phyloP scores from a whole-genome alignment of 176 grass and related monocot species.

The Miscanthus lutarioriparius region DNA sequence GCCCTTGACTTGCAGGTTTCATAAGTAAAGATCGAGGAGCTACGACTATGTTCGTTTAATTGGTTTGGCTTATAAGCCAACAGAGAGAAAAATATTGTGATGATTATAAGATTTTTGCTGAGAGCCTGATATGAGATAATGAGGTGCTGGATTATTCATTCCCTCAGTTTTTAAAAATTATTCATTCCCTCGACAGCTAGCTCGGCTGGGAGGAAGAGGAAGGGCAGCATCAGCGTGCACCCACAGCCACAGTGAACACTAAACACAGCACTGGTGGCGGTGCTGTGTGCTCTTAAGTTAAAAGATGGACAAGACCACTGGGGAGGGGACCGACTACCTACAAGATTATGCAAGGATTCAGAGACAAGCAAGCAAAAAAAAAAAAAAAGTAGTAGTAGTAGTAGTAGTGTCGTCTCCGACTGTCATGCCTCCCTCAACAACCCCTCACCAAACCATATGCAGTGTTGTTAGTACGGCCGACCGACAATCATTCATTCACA shows the following conservation, averaged over 20 bases:
- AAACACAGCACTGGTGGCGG: neutral
- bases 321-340: neutral
- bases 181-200: neutral
- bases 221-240: neutral
- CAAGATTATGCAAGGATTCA: neutral
- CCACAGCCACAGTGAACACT: neutral
- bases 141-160: too few relatives aligned
- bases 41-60: too few relatives aligned
- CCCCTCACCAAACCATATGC: neutral
- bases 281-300: neutral
- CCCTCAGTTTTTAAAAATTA: too few relatives aligned
- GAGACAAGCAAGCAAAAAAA: too few relatives aligned
- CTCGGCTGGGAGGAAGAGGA: neutral
- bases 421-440: neutral
- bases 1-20: too few relatives aligned
- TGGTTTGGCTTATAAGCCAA: too few relatives aligned
- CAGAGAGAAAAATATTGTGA: too few relatives aligned
- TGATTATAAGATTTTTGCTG: too few relatives aligned
- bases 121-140: too few relatives aligned
- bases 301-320: neutral
- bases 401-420: neutral
- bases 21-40: too few relatives aligned
- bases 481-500: neutral
- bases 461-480: neutral
- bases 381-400: neutral